Evolutionary conservation across 75 land plant genomes (phyloP), one percentile per base, ranked within the genome.

Genomic region (Ceratopteris richardii): DNA sequence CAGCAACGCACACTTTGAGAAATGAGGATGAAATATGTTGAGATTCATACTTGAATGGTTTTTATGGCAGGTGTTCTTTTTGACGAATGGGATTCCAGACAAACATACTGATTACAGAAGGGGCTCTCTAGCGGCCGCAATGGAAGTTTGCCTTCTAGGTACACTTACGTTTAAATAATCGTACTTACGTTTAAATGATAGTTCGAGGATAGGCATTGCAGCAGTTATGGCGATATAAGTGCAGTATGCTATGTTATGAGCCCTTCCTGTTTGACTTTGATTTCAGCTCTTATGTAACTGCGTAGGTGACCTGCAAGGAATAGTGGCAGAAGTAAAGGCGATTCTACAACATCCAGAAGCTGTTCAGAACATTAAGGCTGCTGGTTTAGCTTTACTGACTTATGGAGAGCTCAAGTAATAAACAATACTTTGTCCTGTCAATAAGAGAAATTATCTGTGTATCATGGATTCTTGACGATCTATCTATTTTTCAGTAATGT

Each of bases 351-450:
- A 80, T 63, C 94, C 88, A 2, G 63, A 43, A 4, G 62, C 60
- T 0, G 63, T 84, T 4, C 40, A 54, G 0, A 71, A 44, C 24
- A 78, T 91, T n/a, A 84, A 85, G 48, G 78, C 79, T 6, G 71
- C 77, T 14, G 74, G 73, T 14, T 79, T 88, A 11, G 57, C 66
- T 29, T 66, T 91, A 21, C 72, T 94, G 22, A 84, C 89, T 0
- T 91, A 88, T 57, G 97, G 97, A 30, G 78, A 88, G 52, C 52
- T 88, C 36, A 91, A 91, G 96, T 90, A 72, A 70, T n/a, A n/a
- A n/a, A n/a, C n/a, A n/a, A n/a, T n/a, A n/a, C n/a, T n/a, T n/a
- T n/a, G n/a, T n/a, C n/a, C n/a, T n/a, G n/a, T n/a, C n/a, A n/a
- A 78, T 58, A 48, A 31, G 12, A 27, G 17, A 18, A 19, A n/a